Evolutionary conservation across 2,329 filamentous ascomycete species (phyloP), one percentile per base, ranked within the genome.

Genomic region (Fusarium sp.): DNA sequence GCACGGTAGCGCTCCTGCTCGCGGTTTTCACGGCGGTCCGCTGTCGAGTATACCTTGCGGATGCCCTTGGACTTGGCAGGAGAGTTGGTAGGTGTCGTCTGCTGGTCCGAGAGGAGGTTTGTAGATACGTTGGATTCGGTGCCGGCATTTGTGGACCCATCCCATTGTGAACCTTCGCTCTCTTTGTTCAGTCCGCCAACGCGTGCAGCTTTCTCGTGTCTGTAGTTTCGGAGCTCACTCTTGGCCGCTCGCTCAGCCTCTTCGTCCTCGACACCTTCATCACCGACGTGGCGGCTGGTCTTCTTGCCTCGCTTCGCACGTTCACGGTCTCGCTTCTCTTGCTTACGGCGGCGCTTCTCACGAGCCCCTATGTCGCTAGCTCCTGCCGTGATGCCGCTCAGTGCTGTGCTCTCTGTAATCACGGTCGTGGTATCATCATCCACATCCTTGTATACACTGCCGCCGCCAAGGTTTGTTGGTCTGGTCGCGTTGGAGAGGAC

Each of bases 111-210:
- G 49, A 88, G 81, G 35, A 89, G 80, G 63, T 90, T 84, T 59
- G 86, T 81, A 66, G 81, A 84, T 33, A 87, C 85, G n/a, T 81
- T 84, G 31, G 87, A 88, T 71, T 84, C 84, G 65, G 88, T 87
- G 37, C 66, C 66, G 44, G 88, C 89, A 75, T 85, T 87, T 15
- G 83, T 86, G 11, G 81, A 85, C 39, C 91, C 91, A 72, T 96
- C 91, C 83, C 92, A 96, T 65, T 86, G 80, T 57, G 87, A 90
- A 58, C 88, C 90, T 67, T 97, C 94, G 38, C 88, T 83, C 66
- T 90, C 82, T 69, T 89, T 88, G 77, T 98, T 98, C 74, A 98
- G 79, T 17, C 94, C 94, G 32, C 94, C 94, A 2, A 98, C 93
- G 47, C 90, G 85, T 1, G 94, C 94, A 2, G 92, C 81, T 74